A percentile compares a stretch with the other conserved stretches of the same genome.
These are phyloP conservation scores for Pestalotiopsis sp. DNA, from an alignment of 2,329 filamentous ascomycete species.

Conservation along the genomic window DNA sequence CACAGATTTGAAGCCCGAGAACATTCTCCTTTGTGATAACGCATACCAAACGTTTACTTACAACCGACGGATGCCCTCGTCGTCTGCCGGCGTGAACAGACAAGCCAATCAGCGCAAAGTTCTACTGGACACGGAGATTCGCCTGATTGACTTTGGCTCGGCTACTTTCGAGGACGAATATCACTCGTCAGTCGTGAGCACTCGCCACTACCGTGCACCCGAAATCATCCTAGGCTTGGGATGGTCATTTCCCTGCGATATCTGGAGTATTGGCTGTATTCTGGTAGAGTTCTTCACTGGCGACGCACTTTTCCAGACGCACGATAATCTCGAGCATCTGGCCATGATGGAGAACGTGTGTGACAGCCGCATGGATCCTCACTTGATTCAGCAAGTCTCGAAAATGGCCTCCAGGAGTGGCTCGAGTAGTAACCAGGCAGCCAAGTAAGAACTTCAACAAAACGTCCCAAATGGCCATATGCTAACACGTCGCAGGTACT, in stretches of 20 bases:
- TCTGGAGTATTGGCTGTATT: slow-evolving; percentile 76
- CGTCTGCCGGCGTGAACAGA: slow-evolving; percentile 61
- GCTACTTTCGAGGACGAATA: slow-evolving; percentile 76
- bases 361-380: slow-evolving; percentile 58
- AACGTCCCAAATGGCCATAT: slow-evolving; percentile 30
- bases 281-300: slow-evolving; percentile 74
- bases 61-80: slow-evolving; percentile 70
- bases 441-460: slow-evolving; percentile 52
- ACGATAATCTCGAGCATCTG: slow-evolving; percentile 72
- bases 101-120: slow-evolving; percentile 67
- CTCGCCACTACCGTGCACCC: slow-evolving; percentile 70
- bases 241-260: slow-evolving; percentile 74
- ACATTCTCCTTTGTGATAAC: slow-evolving; percentile 68
- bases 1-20: slow-evolving; percentile 76
- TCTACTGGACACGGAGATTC: slow-evolving; percentile 69
- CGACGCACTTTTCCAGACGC: slow-evolving; percentile 72
- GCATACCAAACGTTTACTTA: slow-evolving; percentile 73
- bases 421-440: slow-evolving; percentile 61
- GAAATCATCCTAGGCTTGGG: slow-evolving; percentile 73
- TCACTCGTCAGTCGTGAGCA: slow-evolving; percentile 72
- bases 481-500: slow-evolving; percentile 52
- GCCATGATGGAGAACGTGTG: slow-evolving; percentile 78
- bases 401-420: slow-evolving; percentile 60
- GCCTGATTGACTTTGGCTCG: slow-evolving; percentile 72
- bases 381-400: slow-evolving; percentile 60